Evolutionary conservation across 1,284 basidiomycete species (phyloP).

Genomic region (Ceratorhiza oryzae-sativae): DNA sequence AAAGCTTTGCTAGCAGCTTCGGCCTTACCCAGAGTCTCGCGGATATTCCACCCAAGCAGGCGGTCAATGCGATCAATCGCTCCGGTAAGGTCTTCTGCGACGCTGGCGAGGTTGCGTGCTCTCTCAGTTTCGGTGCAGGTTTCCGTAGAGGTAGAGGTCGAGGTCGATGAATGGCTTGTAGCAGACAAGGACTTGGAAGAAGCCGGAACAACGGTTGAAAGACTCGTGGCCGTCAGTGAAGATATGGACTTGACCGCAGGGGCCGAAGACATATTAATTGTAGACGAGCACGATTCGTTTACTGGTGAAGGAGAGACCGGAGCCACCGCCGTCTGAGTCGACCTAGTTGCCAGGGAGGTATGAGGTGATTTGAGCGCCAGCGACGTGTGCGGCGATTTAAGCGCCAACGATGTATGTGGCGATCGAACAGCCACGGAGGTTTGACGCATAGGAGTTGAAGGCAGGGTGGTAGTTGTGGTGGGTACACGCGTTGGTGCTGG

Average conservation of each 20-base stretch:
- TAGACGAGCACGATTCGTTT: slow-evolving; percentile 29
- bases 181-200: slow-evolving; percentile 10
- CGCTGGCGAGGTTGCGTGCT: not conserved
- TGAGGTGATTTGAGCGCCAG: slow-evolving; percentile 20
- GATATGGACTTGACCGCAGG: not conserved
- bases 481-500: not conserved
- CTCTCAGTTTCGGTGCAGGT: not conserved
- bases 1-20: slow-evolving; percentile 5
- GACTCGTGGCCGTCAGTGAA: not conserved
- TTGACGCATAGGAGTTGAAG: not conserved
- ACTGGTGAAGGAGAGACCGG: not conserved
- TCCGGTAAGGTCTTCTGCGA: slow-evolving; percentile 8
- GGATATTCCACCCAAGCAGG: slow-evolving; percentile 14
- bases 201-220: not conserved
- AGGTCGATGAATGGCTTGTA: not conserved
- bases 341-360: slow-evolving; percentile 15
- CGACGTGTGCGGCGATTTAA: slow-evolving; percentile 4
- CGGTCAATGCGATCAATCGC: slow-evolving; percentile 18
- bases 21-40: slow-evolving; percentile 4
- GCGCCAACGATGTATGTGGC: slow-evolving; percentile 6
- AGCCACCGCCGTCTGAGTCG: slow-evolving; percentile 18
- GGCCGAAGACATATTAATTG: not conserved
- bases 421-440: slow-evolving; percentile 12
- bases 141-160: not conserved
- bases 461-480: not conserved